These are phyloP conservation scores for Penicillium sclerotiorum DNA, from an alignment of 2,329 filamentous ascomycete genomes.

Conservation along the genomic window DNA sequence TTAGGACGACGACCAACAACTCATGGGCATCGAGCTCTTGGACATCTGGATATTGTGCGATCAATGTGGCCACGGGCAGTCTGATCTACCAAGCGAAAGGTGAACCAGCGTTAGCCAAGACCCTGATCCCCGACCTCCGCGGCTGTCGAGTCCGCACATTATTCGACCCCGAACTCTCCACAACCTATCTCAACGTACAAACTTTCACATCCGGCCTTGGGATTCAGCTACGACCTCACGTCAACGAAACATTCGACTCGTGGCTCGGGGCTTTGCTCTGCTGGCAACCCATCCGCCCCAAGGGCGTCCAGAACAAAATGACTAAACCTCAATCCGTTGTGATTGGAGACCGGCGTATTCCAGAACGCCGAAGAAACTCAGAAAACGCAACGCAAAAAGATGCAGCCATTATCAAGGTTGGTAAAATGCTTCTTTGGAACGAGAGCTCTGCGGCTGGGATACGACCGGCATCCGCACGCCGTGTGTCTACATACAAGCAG, in stretches of 20 bases:
- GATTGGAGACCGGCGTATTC: slow-evolving; percentile 46
- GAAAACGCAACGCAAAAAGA: slow-evolving; percentile 63
- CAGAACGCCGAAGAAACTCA: slow-evolving; percentile 49
- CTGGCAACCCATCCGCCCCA: slow-evolving; percentile 55
- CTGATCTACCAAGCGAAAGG: slow-evolving; percentile 55
- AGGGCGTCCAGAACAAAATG: slow-evolving; percentile 54
- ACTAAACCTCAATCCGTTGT: slow-evolving; percentile 51
- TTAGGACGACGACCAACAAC: slow-evolving; percentile 45
- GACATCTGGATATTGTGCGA: slow-evolving; percentile 55
- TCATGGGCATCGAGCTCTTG: slow-evolving; percentile 49
- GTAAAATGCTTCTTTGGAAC: slow-evolving; percentile 89
- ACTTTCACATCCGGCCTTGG: slow-evolving; percentile 52
- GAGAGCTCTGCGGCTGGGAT: slow-evolving; percentile 59
- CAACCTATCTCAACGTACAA: slow-evolving; percentile 52
- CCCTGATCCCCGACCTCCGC: slow-evolving; percentile 52
- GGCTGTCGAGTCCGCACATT: slow-evolving; percentile 53
- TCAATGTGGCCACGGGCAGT: slow-evolving; percentile 54
- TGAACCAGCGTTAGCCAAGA: slow-evolving; percentile 51
- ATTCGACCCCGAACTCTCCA: slow-evolving; percentile 49
- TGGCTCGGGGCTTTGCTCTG: slow-evolving; percentile 56
- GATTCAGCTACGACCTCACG: slow-evolving; percentile 52
- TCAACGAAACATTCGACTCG: slow-evolving; percentile 55
- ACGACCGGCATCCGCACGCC: slow-evolving; percentile 38
- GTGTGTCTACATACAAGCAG: slow-evolving; percentile 58
- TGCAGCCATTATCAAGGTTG: slow-evolving; percentile 89